These are phyloP conservation scores for Pseudogymnoascus sp. DNA, from an alignment of 2,329 filamentous ascomycete genomes.

Conservation along the genomic window DNA sequence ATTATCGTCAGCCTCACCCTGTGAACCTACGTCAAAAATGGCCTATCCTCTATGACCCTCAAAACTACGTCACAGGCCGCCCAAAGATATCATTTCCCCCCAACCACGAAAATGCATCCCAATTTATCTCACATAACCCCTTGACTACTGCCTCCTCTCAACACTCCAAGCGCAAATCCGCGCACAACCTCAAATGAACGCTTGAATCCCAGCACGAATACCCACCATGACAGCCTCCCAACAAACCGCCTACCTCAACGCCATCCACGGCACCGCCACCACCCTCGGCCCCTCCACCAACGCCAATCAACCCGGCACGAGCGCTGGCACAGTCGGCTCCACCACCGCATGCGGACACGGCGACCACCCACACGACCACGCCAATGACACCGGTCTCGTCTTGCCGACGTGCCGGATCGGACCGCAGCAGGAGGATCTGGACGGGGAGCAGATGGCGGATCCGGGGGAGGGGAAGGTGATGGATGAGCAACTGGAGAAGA, in stretches of 20 bases:
- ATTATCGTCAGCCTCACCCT: neutral
- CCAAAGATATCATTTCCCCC: neutral
- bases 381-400: constrained; percentile 22
- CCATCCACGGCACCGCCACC: constrained; percentile 19
- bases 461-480: constrained; percentile 27
- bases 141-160: neutral
- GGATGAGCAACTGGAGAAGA: constrained; percentile 27
- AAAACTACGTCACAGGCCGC: neutral
- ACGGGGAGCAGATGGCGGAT: constrained; percentile 27
- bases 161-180: neutral
- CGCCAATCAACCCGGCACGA: constrained; percentile 20
- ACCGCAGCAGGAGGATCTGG: constrained; percentile 26
- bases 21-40: neutral
- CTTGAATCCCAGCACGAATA: neutral
- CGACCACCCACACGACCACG: constrained; percentile 23
- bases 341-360: constrained; percentile 27
- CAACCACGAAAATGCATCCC: neutral
- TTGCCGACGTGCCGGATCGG: constrained; percentile 22
- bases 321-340: constrained; percentile 22
- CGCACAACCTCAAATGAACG: neutral
- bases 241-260: constrained; percentile 24
- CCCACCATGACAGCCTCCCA: constrained; percentile 25
- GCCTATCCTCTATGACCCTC: neutral
- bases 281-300: constrained; percentile 21
- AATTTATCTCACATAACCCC: neutral